Evolutionary conservation across 306 rosid genomes (phyloP).

Genomic region (Lathyrus aphaca): DNA sequence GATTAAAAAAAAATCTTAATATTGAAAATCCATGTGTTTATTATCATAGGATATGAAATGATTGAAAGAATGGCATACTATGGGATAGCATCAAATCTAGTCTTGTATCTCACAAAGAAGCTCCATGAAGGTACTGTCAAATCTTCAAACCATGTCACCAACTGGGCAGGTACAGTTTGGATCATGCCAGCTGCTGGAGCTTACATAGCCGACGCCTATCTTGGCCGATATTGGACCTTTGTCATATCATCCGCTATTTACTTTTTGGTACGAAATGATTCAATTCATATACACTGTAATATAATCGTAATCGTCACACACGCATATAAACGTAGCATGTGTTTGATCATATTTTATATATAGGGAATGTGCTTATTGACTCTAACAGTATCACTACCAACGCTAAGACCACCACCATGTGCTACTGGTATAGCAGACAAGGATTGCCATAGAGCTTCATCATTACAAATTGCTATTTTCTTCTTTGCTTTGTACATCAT

Average conservation of each 20-base stretch:
- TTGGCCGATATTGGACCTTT: conserved; percentile 77
- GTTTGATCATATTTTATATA: not conserved
- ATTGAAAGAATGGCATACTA: conserved; percentile 87
- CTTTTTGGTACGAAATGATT: conserved; percentile 48
- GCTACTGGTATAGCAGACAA: conserved; percentile 35
- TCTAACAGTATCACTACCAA: conserved; percentile 63
- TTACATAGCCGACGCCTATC: conserved; percentile 65
- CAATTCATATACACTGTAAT: not conserved
- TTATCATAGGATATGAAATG: conserved; percentile 57
- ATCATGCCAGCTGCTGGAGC: conserved; percentile 67
- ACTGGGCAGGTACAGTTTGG: conserved; percentile 76
- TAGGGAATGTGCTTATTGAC: conserved; percentile 73
- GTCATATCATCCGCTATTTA: conserved; percentile 59
- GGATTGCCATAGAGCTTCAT: conserved; percentile 53
- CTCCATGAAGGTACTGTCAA: conserved; percentile 79
- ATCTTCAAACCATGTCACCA: conserved; percentile 73
- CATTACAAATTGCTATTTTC: conserved; percentile 64
- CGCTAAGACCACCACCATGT: conserved; percentile 68
- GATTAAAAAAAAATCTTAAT: not conserved
- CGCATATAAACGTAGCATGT: not conserved
- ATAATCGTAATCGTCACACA: not conserved
- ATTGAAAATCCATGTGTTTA: not conserved
- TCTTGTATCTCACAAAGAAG: conserved; percentile 59
- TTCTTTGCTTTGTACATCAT: conserved; percentile 63
- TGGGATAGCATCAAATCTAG: conserved; percentile 71